Evolutionary conservation across 441 rosid genomes (phyloP).

Genomic region (Euphorbia schlechtendalii): DNA sequence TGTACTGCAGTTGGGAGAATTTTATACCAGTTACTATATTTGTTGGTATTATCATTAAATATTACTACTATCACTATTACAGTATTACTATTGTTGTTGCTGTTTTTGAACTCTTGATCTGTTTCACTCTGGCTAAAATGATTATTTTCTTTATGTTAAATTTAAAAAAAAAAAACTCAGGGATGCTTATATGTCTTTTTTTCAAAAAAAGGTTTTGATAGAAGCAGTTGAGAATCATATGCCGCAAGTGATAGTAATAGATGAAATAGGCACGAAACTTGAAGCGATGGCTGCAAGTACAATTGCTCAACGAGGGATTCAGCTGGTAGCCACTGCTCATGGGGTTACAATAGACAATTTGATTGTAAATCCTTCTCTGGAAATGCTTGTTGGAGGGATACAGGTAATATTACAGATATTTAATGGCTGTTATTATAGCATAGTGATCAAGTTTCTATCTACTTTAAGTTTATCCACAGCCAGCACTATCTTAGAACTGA

Average conservation of each 20-base stretch:
- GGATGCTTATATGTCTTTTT: constrained; percentile 9
- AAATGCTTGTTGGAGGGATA: constrained; percentile 87
- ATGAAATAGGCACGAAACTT: constrained; percentile 94
- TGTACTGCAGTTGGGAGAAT: not conserved
- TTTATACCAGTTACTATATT: not conserved
- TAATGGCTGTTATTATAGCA: not conserved
- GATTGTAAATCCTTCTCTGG: constrained; percentile 84
- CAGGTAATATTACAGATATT: constrained; percentile 38
- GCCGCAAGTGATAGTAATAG: constrained; percentile 93
- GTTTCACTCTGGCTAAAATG: not conserved
- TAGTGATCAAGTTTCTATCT: not conserved
- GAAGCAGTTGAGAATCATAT: constrained; percentile 96
- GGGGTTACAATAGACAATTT: constrained; percentile 79
- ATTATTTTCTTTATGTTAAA: not conserved
- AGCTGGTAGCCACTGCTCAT: constrained; percentile 93
- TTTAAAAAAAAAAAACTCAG: not conserved
- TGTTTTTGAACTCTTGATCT: not conserved
- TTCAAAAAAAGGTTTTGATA: constrained; percentile 51
- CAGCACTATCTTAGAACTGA: not conserved
- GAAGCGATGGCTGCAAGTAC: constrained; percentile 95
- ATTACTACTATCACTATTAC: not conserved
- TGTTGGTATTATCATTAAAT: no score
- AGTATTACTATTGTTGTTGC: no score
- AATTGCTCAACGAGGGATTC: constrained; percentile 93
- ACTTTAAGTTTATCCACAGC: not conserved